phyloP scores from a whole-genome alignment of 176 grass and related monocot species.

The Puccinellia tenuiflora region DNA sequence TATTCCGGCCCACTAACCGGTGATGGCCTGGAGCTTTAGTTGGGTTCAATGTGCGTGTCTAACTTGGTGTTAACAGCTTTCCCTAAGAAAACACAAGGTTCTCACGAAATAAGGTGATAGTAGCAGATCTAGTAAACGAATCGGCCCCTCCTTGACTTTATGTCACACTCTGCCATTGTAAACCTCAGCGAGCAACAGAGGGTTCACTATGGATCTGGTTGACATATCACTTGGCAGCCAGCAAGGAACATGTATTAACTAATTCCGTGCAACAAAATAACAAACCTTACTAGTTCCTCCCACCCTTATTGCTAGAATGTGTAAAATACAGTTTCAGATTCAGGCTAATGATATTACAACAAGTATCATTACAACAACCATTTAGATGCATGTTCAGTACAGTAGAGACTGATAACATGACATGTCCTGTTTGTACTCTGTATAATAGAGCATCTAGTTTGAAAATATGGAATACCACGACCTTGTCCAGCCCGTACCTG shows the following conservation, averaged over 20 bases:
- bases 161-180: background rate
- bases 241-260: background rate
- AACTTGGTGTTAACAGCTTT: no score
- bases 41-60: no score
- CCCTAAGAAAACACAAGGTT: no score
- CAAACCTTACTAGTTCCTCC: background rate
- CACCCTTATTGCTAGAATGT: background rate
- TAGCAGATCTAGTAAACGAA: no score
- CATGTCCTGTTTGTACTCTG: background rate
- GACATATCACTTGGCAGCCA: background rate
- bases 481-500: background rate
- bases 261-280: background rate
- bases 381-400: background rate
- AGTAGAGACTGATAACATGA: background rate
- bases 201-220: background rate
- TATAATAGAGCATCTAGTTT: background rate
- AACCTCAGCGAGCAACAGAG: background rate
- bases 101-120: no score
- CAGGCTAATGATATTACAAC: background rate
- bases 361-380: constrained; percentile 10
- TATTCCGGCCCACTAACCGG: no score
- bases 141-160: no score
- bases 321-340: background rate
- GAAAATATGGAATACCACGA: background rate
- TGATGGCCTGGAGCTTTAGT: no score